Evolutionary conservation across 345 rosid genomes (phyloP), one percentile per base, ranked within the genome.

Genomic region (Eucalyptus melliodora): DNA sequence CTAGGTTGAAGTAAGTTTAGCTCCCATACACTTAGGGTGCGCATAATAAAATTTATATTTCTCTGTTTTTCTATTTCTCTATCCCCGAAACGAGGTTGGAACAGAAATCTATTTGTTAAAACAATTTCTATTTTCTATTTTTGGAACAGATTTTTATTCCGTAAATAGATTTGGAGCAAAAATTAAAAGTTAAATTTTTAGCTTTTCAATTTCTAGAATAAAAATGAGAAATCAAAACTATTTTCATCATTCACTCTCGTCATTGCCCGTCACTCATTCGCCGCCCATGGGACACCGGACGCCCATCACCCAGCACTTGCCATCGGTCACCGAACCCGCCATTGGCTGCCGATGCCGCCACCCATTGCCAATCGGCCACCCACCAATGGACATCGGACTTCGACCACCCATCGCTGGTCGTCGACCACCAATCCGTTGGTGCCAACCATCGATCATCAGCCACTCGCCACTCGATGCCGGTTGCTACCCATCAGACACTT

Each of bases 91-190:
- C 4, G 0, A 0, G 55, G 0, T 50, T 50, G 2, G 19, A 16
- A 50, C 0, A 50, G 0, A 16, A 50, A 51, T 51, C 21, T 0
- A 0, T 51, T 50, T 50, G 8, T 0, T 16, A 51, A 51, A 0
- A 0, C 0, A 51, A 51, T 51, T 51, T 51, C 21, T 16, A 51
- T 3, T 51, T 51, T 51, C 0, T 51, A 1, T 16, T 50, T 50
- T 0, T 51, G 0, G 2, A 16, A 6, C 4, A 16, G 0, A 16
- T 16, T 51, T 51, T 2, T 16, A 16, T 51, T 16, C 4, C 1
- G 6, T 0, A 50, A 51, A 51, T 51, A 51, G 0, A 50, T 51
- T 51, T 51, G 1, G 21, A 51, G 8, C 4, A 3, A 0, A 51
- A 51, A 51, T 51, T 51, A 51, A 8, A 16, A 51, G 0, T 0